Conservation (phyloP, 139 green algal genomes). For the Chlorella sp. region DNA sequence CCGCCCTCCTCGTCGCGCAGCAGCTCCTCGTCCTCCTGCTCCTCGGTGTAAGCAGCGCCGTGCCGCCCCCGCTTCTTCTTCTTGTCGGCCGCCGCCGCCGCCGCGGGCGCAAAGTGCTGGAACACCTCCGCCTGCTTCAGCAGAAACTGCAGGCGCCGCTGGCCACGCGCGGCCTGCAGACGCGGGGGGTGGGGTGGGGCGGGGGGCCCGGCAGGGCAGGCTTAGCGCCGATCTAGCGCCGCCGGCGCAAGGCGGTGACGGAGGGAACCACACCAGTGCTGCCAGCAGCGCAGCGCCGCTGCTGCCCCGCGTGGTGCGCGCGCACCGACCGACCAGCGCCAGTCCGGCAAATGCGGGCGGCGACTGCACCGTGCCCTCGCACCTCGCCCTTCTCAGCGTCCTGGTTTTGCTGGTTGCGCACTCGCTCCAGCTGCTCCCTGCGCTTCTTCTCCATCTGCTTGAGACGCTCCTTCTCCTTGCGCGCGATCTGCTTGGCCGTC, state of each 20-base stretch:
- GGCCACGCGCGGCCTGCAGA: slow-evolving; percentile 68
- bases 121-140: slow-evolving; percentile 98
- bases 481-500: slow-evolving; percentile 57
- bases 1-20: slow-evolving; percentile 86
- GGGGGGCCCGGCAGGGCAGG: not conserved
- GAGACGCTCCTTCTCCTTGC: slow-evolving; percentile 82
- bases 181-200: not conserved
- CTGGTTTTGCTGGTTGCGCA: slow-evolving; percentile 79
- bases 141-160: slow-evolving; percentile 89
- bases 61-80: slow-evolving; percentile 63
- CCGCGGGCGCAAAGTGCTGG: slow-evolving; percentile 87
- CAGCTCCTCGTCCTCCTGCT: slow-evolving; percentile 93
- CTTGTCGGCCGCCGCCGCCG: slow-evolving; percentile 33
- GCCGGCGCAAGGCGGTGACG: not conserved
- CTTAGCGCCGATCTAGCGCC: not conserved
- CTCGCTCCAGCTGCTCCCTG: slow-evolving; percentile 80
- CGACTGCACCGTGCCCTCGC: not conserved
- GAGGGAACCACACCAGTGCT: not conserved
- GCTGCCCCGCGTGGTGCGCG: not conserved
- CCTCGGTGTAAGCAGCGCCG: slow-evolving; percentile 73
- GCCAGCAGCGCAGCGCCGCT: not conserved
- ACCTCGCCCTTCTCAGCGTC: slow-evolving; percentile 67
- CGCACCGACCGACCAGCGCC: not conserved
- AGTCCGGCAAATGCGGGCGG: not conserved
- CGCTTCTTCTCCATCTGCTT: slow-evolving; percentile 77